These are phyloP conservation scores for Kazachstania viticola DNA, from an alignment of 805 yeast genomes.

Conservation along the genomic window DNA sequence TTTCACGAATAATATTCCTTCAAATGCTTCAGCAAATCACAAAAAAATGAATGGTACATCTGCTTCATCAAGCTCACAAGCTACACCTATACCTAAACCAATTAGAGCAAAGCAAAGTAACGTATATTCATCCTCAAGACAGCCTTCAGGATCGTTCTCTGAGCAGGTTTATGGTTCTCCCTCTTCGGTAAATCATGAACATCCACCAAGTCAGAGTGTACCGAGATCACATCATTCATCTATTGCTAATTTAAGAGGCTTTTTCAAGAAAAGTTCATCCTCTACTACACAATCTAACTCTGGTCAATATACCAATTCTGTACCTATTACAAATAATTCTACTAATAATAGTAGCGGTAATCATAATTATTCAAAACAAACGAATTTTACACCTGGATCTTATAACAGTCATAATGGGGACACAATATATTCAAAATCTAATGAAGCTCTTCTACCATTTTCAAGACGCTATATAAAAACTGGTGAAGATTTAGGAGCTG, in stretches of 20 bases:
- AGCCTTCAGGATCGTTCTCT: conserved; percentile 16
- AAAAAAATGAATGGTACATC: too few species aligned
- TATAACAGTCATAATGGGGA: conserved; percentile 29
- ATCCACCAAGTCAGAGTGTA: conserved; percentile 29
- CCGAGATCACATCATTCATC: conserved; percentile 56
- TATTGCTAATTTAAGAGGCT: conserved; percentile 66
- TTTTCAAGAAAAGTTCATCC: conserved; percentile 40
- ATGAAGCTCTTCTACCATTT: conserved; percentile 39
- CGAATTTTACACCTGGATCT: conserved; percentile 20
- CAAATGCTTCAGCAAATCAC: neutral
- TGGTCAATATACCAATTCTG: conserved; percentile 2
- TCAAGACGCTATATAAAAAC: conserved; percentile 67
- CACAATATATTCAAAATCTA: conserved; percentile 26
- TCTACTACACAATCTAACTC: neutral
- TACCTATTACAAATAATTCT: neutral
- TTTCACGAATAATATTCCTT: neutral
- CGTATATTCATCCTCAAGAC: conserved; percentile 27
- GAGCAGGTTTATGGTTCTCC: conserved; percentile 21
- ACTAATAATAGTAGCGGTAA: conserved; percentile 1
- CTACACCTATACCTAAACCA: conserved; percentile 27
- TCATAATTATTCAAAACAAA: neutral
- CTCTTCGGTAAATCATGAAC: conserved; percentile 24
- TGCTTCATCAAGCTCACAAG: neutral
- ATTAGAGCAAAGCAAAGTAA: conserved; percentile 25
- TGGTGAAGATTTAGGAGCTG: conserved; percentile 84